Base-by-base conservation (phyloP, 371 early-diverging fungal species). In the Dichotomocladium elegans region DNA sequence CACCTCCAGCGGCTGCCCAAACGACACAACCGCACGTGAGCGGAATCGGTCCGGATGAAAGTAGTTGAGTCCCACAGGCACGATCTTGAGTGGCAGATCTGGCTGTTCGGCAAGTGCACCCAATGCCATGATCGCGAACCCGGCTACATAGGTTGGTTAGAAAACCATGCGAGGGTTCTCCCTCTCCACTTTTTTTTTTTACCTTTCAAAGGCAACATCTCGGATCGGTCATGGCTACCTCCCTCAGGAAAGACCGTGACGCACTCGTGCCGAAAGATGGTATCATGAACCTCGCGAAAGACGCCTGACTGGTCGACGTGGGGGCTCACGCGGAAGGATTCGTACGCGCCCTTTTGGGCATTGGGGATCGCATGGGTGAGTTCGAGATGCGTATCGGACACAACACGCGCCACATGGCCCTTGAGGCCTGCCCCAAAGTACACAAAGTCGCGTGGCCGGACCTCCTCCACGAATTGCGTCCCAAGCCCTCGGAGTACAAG, bases 241-340 rank as follows among this genome's bases (percentile, higher is more conserved):
- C 98, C 98, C 66, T 97, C 99, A 3, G 99, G 99, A 66, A 98
- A 98, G 44, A 98, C 95, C 10, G 96, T 96, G 12, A 98, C 83
- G 56, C 94, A 91, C 40, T 86, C 86, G 26, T 90, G 86, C 14
- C 74, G 67, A 51, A 86, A 77, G 28, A 98, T 69, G 14, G 87
- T 82, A 7, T 80, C 76, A 57, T 88, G 83, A 1, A 98, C 98
- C 26, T 83, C 79, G 22, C 77, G 64, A 70, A 94, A 98, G 64
- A 97, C 89, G 7, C 78, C 73, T 31, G 78, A 68, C 67, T 98
- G 96, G 63, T 98, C 93, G 47, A 98, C 78, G 58, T 90, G 88
- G 27, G 99, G 98, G 8, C 81, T 70, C 34, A 84, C 72, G 64
- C 87, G 90, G 69, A 73, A 96, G 26, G 9, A 50, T 26, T 25